Evolutionary conservation across 306 rosid genomes (phyloP), one percentile per base, ranked within the genome.

Genomic region (Fragaria ananassa): DNA sequence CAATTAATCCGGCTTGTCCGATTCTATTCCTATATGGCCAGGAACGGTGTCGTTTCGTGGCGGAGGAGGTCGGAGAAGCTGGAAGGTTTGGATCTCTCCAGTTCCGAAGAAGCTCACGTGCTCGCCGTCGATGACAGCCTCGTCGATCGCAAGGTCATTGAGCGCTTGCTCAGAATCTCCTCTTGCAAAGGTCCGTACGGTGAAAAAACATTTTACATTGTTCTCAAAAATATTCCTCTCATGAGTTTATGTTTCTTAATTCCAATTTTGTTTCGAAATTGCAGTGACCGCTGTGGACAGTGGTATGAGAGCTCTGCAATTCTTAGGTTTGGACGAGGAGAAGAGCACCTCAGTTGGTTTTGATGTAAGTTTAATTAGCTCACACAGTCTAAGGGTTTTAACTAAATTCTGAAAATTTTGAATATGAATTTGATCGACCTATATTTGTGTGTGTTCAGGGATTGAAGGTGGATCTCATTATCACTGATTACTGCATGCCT

Each of bases 401-500:
- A 53, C n/a, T 4, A 4, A 1, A 4, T 34, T 63, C 8, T 62
- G 1, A 34, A 2, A 34, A 15, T 12, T 60, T 21, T 27, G 66
- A 21, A 21, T 50, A 23, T 51, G 78, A 78, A 23, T 45, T 81
- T 76, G 45, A 39, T 6, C 42, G 78, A 63, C 74, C 74, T 54
- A 66, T 6, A 42, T 47, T 5, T 68, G 4, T 68, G 3, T 78
- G 44, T 2, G 50, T 70, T 31, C 83, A 90, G 83, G 75, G 81
- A 21, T 83, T 92, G 78, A 95, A 95, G 85, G 99, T 95, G 60
- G 99, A 95, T 89, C 91, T 95, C 83, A 93, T 95, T 27, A 95
- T 95, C 76, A 95, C 99, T 3, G 99, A 95, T 34, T 95, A 95
- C 65, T 95, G 99, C 68, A 95, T 95, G 99, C 99, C 99, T 23